A percentile compares a stretch with the other conserved stretches of the same genome.
phyloP scores from a whole-genome alignment of 2,329 filamentous ascomycete genomes.

The Nemania abortiva region DNA sequence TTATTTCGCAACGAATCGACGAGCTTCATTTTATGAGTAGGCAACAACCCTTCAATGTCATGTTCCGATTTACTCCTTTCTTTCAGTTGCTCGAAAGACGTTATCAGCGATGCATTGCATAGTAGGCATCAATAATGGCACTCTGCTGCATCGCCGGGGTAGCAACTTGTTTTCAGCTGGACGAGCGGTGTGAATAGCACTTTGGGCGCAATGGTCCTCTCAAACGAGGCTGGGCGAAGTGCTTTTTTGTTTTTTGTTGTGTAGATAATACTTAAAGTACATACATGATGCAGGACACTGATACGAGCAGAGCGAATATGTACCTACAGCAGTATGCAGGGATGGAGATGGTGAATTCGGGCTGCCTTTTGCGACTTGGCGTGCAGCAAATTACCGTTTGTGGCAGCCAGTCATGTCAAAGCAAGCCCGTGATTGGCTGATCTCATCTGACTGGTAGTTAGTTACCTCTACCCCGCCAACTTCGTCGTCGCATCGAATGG shows the following conservation, averaged over 20 bases:
- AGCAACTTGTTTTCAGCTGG: not conserved
- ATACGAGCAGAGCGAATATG: not conserved
- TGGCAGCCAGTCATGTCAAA: conserved; percentile 12
- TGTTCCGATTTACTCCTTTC: not conserved
- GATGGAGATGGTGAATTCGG: not conserved
- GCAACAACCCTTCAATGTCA: not conserved
- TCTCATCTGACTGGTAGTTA: not conserved
- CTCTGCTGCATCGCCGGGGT: not conserved
- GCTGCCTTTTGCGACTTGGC: not conserved
- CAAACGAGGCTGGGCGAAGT: not conserved
- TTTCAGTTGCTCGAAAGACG: not conserved
- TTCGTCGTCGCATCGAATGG: too few relatives aligned
- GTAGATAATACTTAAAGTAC: too few relatives aligned
- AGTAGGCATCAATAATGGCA: not conserved
- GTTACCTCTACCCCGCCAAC: not conserved
- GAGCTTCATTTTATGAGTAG: not conserved
- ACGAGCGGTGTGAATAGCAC: not conserved
- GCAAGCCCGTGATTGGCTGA: conserved; percentile 23
- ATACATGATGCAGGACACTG: too few relatives aligned
- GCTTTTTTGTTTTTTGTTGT: not conserved
- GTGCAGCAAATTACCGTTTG: conserved; percentile 31
- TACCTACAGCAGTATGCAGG: too few relatives aligned
- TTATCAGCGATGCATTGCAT: not conserved
- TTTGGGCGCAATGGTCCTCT: not conserved
- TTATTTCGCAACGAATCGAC: not conserved